These are phyloP conservation scores for Aureobasidium sp. DNA, from an alignment of 2,329 filamentous ascomycete species.

Conservation along the genomic window DNA sequence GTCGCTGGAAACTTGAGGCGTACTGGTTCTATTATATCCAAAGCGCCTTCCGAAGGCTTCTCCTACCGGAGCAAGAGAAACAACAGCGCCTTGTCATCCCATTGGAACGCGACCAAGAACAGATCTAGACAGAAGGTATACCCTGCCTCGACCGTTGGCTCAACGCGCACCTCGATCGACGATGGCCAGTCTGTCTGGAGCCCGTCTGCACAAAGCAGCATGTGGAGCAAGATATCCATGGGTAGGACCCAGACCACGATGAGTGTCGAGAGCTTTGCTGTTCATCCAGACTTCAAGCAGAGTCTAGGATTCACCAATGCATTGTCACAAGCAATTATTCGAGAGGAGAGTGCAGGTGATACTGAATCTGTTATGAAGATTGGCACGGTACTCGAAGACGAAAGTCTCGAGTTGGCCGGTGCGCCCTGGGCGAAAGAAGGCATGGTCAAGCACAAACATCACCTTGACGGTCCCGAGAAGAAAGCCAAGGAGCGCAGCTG, in stretches of 20 bases:
- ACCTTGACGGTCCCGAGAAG: slow-evolving; percentile 82
- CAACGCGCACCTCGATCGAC: slow-evolving; percentile 88
- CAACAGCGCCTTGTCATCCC: slow-evolving; percentile 54
- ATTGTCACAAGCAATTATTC: slow-evolving; percentile 90
- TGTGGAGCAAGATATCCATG: slow-evolving; percentile 89
- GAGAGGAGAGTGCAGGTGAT: slow-evolving; percentile 54
- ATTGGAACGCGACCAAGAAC: slow-evolving; percentile 76
- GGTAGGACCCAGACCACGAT: slow-evolving; percentile 85
- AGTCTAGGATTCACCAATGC: slow-evolving; percentile 97
- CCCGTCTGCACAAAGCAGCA: slow-evolving; percentile 80
- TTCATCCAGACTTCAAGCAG: slow-evolving; percentile 73
- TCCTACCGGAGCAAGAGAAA: slow-evolving; percentile 61
- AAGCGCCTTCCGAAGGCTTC: slow-evolving; percentile 75
- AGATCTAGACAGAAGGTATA: slow-evolving; percentile 71
- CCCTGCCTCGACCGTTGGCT: slow-evolving; percentile 71
- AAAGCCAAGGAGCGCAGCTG: slow-evolving; percentile 90
- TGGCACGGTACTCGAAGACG: slow-evolving; percentile 68
- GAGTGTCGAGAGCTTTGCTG: slow-evolving; percentile 83
- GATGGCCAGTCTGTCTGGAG: slow-evolving; percentile 87
- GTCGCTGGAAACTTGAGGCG: slow-evolving; percentile 62
- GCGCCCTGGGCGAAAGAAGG: slow-evolving; percentile 99
- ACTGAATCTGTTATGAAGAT: slow-evolving; percentile 22
- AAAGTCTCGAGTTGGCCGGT: slow-evolving; percentile 80
- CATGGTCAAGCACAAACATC: slow-evolving; percentile 91
- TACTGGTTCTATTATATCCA: slow-evolving; percentile 84